Base-by-base conservation (phyloP, 495 filamentous ascomycete species). In the Penicillium waksmanii region DNA sequence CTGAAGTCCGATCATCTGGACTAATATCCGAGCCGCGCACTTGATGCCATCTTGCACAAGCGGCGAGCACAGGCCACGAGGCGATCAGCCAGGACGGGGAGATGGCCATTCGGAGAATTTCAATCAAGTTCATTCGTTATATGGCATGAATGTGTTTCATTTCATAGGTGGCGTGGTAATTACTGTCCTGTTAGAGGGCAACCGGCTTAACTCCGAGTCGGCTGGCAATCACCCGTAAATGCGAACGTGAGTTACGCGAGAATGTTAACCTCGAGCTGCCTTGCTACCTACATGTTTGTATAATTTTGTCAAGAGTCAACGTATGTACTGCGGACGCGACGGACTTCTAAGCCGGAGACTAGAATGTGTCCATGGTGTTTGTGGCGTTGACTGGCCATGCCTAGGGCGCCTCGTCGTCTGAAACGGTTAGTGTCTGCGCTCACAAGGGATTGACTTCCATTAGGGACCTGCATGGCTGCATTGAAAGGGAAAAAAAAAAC, bases 11-110 rank as follows among this genome's bases (percentile, higher is more conserved):
- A 65, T 61, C 61, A 48, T 42, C 47, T 51, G 55, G 35, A 55
- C 25, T 56, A 57, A 54, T 49, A 35, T 61, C 56, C 57, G 50
- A 64, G 61, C 61, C 56, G 56, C 46, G 23, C 55, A 51, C 53
- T 66, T 58, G 63, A 66, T 64, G 57, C 63, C 63, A 65, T 67
- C 58, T 62, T 65, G 65, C 63, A 69, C 63, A 65, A 62, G 58
- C 43, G 57, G 58, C 55, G 21, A 47, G 65, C 65, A 70, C 59
- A 56, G 62, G 54, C 64, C 64, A 69, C 51, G 36, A 1, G 47
- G 15, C 13, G 64, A 63, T 66, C 64, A 62, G 38, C 33, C 54
- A 57, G 50, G 38, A 49, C 55, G 35, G 49, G 53, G 46, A 25
- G 23, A 9, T 31, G 27, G 8, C 27, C 8, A 31, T 9, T 69